A percentile compares a stretch with the other conserved stretches of the same genome.
phyloP scores from a whole-genome alignment of 2,329 filamentous ascomycete genomes.

The Fusarium napiforme region DNA sequence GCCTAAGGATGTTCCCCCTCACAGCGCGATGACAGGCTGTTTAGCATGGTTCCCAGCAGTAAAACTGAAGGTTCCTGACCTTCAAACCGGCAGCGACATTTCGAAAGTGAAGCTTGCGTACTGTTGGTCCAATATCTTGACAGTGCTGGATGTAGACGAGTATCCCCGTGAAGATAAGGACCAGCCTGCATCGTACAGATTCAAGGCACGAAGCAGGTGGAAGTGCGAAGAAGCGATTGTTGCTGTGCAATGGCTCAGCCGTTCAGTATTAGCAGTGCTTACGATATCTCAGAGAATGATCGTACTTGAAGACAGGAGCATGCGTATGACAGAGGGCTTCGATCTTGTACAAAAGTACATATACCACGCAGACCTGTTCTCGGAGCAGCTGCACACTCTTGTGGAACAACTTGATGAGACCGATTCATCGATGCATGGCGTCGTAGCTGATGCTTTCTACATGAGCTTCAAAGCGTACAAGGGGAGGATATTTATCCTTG shows the following conservation, averaged over 20 bases:
- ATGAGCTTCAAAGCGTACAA: constrained; percentile 99
- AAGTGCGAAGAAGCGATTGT: constrained; percentile 95
- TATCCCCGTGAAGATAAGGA: constrained; percentile 74
- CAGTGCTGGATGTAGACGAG: constrained; percentile 88
- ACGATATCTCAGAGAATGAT: constrained; percentile 95
- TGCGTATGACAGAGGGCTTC: constrained; percentile 94
- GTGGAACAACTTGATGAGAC: constrained; percentile 91
- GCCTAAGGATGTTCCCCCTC: constrained; percentile 89
- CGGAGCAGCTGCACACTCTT: constrained; percentile 81
- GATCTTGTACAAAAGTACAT: constrained; percentile 93
- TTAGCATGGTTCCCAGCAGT: constrained; percentile 98
- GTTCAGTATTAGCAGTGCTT: constrained; percentile 89
- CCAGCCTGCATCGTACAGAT: constrained; percentile 81
- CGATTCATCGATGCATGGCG: constrained; percentile 90
- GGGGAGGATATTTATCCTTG: constrained; percentile 88
- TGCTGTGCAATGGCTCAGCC: constrained; percentile 94
- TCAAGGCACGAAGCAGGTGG: constrained; percentile 87
- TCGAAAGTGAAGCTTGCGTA: constrained; percentile 92
- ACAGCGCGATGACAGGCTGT: constrained; percentile 92
- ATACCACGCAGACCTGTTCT: constrained; percentile 91
- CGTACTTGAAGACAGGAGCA: constrained; percentile 87
- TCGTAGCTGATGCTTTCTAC: constrained; percentile 95
- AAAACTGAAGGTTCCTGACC: constrained; percentile 81
- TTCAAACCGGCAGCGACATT: constrained; percentile 72
- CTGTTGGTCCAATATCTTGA: constrained; percentile 98